Percentiles rank a stretch among this genome's conserved stretches.
Conservation (phyloP, 345 rosid genomes). For the Brassica rapa region DNA sequence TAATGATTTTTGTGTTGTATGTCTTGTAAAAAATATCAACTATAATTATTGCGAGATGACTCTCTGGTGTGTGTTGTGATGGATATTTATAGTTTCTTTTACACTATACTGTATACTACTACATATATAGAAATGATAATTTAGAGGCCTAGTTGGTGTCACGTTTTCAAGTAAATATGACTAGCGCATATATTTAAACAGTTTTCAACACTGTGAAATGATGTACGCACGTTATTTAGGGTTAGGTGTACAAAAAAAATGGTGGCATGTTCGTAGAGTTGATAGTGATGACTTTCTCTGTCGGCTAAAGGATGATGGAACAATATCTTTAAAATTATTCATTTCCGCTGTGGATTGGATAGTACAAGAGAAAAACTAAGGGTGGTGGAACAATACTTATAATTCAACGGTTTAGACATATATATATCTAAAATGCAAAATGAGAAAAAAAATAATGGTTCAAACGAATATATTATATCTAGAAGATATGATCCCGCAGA, state of each 20-base stretch:
- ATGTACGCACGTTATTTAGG: slow-evolving; percentile 37
- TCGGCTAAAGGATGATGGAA: slow-evolving; percentile 32
- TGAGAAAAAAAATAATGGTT: neutral
- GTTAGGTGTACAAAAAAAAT: slow-evolving; percentile 11
- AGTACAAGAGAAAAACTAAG: neutral
- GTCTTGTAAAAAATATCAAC: neutral
- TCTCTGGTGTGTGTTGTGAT: slow-evolving; percentile 2
- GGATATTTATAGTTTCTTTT: slow-evolving; percentile 6
- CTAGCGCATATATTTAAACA: neutral
- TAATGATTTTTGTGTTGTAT: neutral
- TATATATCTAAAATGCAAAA: neutral
- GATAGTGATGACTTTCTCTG: slow-evolving; percentile 25
- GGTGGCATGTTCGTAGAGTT: slow-evolving; percentile 15
- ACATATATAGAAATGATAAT: neutral
- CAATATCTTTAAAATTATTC: slow-evolving; percentile 27
- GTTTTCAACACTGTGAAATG: slow-evolving; percentile 18
- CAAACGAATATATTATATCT: too few relatives aligned
- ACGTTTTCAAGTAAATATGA: slow-evolving; percentile 32
- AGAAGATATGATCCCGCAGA: neutral
- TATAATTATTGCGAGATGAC: neutral
- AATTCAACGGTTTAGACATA: neutral
- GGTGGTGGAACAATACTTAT: neutral
- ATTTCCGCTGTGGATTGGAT: slow-evolving; percentile 27
- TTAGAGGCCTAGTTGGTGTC: slow-evolving; percentile 32
- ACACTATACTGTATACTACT: neutral